Evolutionary conservation across 371 early-diverging fungal genomes (phyloP).

Genomic region (Parasitella parasitica): DNA sequence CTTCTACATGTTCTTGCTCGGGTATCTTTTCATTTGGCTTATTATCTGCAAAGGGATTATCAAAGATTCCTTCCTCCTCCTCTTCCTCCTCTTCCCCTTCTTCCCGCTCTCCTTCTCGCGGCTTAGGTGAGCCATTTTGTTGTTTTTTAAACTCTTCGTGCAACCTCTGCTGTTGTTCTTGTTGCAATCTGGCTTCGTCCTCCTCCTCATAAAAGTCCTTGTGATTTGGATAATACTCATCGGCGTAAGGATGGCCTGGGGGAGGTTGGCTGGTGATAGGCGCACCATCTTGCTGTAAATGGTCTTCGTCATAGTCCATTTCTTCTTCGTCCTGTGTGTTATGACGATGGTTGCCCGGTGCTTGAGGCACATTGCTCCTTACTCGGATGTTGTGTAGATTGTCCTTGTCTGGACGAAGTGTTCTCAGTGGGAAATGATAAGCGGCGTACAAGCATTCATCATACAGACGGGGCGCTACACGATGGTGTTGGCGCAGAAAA

Average conservation of each 20-base stretch:
- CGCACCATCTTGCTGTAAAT: conserved; percentile 13
- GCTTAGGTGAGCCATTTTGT: neutral
- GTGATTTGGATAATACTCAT: conserved; percentile 10
- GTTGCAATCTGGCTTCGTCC: neutral
- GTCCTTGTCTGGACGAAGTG: conserved; percentile 44
- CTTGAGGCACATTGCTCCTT: conserved; percentile 13
- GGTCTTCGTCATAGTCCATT: conserved; percentile 47
- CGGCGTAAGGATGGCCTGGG: conserved; percentile 20
- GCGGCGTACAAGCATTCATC: conserved; percentile 67
- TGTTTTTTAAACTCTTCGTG: conserved; percentile 3
- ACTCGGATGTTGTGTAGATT: conserved; percentile 46
- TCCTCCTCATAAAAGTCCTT: conserved; percentile 1
- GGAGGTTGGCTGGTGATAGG: conserved; percentile 10
- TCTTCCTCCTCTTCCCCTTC: neutral
- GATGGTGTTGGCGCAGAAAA: conserved; percentile 58
- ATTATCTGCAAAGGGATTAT: neutral
- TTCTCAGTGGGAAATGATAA: conserved; percentile 61
- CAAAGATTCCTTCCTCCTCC: neutral
- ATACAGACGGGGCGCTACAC: conserved; percentile 54
- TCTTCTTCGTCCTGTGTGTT: conserved; percentile 37
- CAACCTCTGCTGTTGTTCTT: conserved; percentile 5
- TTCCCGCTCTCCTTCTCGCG: neutral
- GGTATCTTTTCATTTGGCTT: neutral
- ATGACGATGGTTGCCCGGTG: neutral
- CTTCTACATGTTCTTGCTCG: neutral